Evolutionary conservation across 192 early-diverging fungal genomes (phyloP).

Genomic region (Spizellomyces sp.): DNA sequence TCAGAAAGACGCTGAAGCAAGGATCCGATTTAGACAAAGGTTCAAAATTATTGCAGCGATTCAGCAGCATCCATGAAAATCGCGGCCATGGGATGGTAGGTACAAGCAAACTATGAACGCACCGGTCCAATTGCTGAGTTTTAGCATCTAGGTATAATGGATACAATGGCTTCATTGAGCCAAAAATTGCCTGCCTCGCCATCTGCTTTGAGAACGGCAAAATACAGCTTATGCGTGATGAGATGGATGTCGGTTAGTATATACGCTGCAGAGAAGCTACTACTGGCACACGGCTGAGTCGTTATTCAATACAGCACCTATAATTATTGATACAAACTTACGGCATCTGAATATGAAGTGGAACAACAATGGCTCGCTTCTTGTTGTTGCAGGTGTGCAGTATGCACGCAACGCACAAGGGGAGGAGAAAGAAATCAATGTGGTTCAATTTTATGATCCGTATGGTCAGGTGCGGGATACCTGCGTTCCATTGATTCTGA

Average conservation of each 20-base stretch:
- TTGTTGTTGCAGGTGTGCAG: slow-evolving; percentile 62
- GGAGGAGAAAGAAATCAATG: slow-evolving; percentile 59
- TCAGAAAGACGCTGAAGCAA: neutral
- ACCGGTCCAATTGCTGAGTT: too few species aligned
- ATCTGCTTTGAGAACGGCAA: slow-evolving; percentile 62
- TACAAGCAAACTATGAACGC: neutral
- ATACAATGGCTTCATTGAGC: slow-evolving; percentile 49
- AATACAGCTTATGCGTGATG: slow-evolving; percentile 60
- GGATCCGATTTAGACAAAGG: slow-evolving; percentile 43
- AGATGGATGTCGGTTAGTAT: slow-evolving; percentile 46
- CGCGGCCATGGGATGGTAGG: slow-evolving; percentile 51
- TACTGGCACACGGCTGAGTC: neutral
- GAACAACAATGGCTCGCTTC: slow-evolving; percentile 56
- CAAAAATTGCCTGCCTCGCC: slow-evolving; percentile 53
- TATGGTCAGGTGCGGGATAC: slow-evolving; percentile 48
- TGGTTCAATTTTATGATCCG: slow-evolving; percentile 58
- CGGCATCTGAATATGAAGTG: slow-evolving; percentile 55
- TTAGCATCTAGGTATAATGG: slow-evolving; percentile 49
- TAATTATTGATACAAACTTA: slow-evolving; percentile 61
- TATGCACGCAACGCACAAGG: slow-evolving; percentile 47
- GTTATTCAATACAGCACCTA: slow-evolving; percentile 37
- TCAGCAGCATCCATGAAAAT: slow-evolving; percentile 44
- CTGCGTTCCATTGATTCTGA: neutral
- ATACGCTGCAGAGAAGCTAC: neutral
- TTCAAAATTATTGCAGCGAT: slow-evolving; percentile 45